Conservation (phyloP, 2,329 filamentous ascomycete genomes). For the Ascosphaera acerosa region DNA sequence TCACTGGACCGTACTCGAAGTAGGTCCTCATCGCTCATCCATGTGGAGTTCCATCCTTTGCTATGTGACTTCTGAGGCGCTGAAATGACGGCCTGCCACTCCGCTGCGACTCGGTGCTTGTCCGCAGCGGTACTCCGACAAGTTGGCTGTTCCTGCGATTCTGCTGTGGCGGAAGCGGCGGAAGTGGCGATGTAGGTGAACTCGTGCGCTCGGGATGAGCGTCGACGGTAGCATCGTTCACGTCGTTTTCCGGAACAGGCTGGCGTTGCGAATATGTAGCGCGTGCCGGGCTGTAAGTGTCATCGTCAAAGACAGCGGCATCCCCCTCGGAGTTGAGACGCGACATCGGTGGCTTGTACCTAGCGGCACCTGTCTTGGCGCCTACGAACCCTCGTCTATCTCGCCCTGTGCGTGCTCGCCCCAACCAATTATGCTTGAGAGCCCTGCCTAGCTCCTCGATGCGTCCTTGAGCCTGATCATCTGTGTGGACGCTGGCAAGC, state of each 20-base stretch:
- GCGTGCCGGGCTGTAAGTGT: neutral
- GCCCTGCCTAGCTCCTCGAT: constrained; percentile 66
- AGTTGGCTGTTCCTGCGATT: neutral
- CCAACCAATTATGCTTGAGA: constrained; percentile 92
- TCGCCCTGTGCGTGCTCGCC: constrained; percentile 63
- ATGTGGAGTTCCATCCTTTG: no score
- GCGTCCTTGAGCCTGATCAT: constrained; percentile 48
- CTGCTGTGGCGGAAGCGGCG: neutral
- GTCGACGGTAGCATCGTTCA: constrained; percentile 1
- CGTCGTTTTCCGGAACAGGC: neutral
- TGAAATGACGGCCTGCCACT: constrained; percentile 1
- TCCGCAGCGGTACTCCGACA: neutral
- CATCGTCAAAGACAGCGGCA: neutral
- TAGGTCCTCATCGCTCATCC: no score
- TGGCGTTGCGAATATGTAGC: neutral
- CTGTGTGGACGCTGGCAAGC: constrained; percentile 47
- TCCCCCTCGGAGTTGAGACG: constrained; percentile 1
- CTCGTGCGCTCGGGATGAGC: neutral
- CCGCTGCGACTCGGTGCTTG: neutral
- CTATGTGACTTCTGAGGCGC: no score
- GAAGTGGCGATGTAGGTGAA: no score
- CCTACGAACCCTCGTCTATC: constrained; percentile 81
- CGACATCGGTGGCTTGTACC: neutral
- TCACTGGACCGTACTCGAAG: no score
- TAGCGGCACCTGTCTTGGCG: constrained; percentile 21